Conservation (phyloP, 2,329 filamentous ascomycete species). For the Fusarium robinianum region DNA sequence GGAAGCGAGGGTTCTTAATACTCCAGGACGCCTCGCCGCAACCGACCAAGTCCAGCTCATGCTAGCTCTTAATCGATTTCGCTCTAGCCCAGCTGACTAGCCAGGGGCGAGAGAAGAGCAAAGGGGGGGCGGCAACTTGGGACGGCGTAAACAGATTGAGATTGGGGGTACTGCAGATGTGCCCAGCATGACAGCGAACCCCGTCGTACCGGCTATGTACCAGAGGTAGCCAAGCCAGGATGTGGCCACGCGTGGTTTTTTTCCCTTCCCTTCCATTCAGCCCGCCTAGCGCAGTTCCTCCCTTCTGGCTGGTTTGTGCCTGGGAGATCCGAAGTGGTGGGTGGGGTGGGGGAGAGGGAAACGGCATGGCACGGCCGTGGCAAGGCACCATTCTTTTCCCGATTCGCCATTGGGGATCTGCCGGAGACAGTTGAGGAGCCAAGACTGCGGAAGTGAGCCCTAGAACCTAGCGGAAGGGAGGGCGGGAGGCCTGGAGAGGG, state of each 20-base stretch:
- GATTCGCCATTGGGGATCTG: slow-evolving; percentile 29
- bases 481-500: slow-evolving; percentile 10
- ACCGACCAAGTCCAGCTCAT: slow-evolving; percentile 23
- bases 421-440: slow-evolving; percentile 23
- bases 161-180: slow-evolving; percentile 15
- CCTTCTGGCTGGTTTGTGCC: slow-evolving; percentile 15
- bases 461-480: slow-evolving; percentile 18
- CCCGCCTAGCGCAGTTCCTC: slow-evolving; percentile 15
- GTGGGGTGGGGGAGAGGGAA: slow-evolving; percentile 14
- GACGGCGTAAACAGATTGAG: slow-evolving; percentile 18
- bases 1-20: slow-evolving; percentile 33
- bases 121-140: not conserved
- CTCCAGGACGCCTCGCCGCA: slow-evolving; percentile 31
- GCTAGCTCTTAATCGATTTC: slow-evolving; percentile 30
- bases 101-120: not conserved
- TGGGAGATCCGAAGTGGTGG: slow-evolving; percentile 16
- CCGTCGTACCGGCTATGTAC: slow-evolving; percentile 28
- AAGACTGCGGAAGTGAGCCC: slow-evolving; percentile 23
- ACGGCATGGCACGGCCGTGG: slow-evolving; percentile 32
- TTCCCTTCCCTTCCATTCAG: too few species aligned
- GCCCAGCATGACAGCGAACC: slow-evolving; percentile 15
- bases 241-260: slow-evolving; percentile 32
- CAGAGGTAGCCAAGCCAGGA: slow-evolving; percentile 17
- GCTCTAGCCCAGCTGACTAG: slow-evolving; percentile 26
- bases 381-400: slow-evolving; percentile 25